Base-by-base conservation (phyloP, 495 filamentous ascomycete species). In the Thozetella sp. region DNA sequence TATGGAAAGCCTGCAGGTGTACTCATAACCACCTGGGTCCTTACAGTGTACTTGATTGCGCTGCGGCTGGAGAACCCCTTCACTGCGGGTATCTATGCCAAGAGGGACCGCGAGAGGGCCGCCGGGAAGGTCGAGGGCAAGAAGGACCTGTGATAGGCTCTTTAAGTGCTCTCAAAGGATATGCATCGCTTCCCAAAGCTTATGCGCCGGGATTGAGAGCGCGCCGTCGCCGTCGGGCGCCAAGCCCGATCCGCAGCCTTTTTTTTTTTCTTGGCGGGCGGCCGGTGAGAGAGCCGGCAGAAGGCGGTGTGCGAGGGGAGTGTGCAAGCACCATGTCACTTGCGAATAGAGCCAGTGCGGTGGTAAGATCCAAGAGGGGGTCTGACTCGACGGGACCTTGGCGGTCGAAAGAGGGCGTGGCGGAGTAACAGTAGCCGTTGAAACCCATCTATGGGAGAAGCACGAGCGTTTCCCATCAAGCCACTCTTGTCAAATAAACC, bases 41-140 rank as follows among this genome's bases (percentile, higher is more conserved):
- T 90, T 64, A 71, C 88, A 24, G 81, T 90, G 54, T 99, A 99
- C 75, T 79, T 85, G 68, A 78, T 97, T 63, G 95, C 95, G 54
- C 83, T 97, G 67, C 79, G 80, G 66, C 98, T 89, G 77, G 95
- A 99, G 75, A 95, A 99, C 80, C 94, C 94, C n/a, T 99, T 99
- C 76, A 99, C 95, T 27, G 86, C 86, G 0, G 91, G 84, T 61
- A 99, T 99, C 63, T 99, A 98, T 74, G 90, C 88, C 56, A 96
- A 97, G 87, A 88, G 95, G 57, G 91, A 90, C 63, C 79, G 75
- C 63, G 79, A 79, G 62, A 68, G 76, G 46, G 76, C 73, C 9
- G 73, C 64, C 30, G 58, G 45, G 3, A 67, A 68, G 57, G 62
- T 46, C 19, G 68, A 70, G 51, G 63, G 59, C 52, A 79, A 80